phyloP scores from a whole-genome alignment of 371 early-diverging fungal genomes.

The Saksenaea oblongispora region DNA sequence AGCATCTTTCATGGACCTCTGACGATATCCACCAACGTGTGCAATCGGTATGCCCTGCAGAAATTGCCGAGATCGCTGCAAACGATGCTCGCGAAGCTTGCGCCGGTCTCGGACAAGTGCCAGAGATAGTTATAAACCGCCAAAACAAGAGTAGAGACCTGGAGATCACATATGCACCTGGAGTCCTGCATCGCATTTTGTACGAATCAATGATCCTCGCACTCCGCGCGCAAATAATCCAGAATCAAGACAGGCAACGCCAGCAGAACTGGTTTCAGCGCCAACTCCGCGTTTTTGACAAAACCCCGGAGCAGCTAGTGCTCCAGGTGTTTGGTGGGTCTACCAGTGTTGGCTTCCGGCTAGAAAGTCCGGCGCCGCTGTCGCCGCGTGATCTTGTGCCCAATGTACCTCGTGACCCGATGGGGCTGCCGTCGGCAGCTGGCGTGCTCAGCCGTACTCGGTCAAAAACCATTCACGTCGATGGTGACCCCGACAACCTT shows the following conservation, averaged over 20 bases:
- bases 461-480: constrained; percentile 39
- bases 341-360: constrained; percentile 38
- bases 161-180: constrained; percentile 62
- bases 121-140: constrained; percentile 17
- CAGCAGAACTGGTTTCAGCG: constrained; percentile 28
- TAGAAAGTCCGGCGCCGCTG: constrained; percentile 27
- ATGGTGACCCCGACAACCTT: constrained; percentile 20
- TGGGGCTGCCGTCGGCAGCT: constrained; percentile 48
- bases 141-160: constrained; percentile 18
- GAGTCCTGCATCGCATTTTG: constrained; percentile 66
- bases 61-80: constrained; percentile 64
- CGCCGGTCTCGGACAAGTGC: constrained; percentile 31
- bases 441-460: constrained; percentile 52
- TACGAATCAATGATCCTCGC: constrained; percentile 67
- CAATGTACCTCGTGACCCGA: constrained; percentile 35
- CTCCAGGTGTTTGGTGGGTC: constrained; percentile 41
- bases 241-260: constrained; percentile 54
- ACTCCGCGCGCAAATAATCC: constrained; percentile 51
- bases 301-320: constrained; percentile 32
- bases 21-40: constrained; percentile 58
- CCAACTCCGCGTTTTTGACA: neutral
- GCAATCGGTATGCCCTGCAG: constrained; percentile 59
- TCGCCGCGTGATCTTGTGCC: constrained; percentile 26
- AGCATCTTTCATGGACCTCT: constrained; percentile 61
- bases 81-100: constrained; percentile 61